Evolutionary conservation across 2,329 filamentous ascomycete genomes (phyloP).

Genomic region (Capronia epimyces): DNA sequence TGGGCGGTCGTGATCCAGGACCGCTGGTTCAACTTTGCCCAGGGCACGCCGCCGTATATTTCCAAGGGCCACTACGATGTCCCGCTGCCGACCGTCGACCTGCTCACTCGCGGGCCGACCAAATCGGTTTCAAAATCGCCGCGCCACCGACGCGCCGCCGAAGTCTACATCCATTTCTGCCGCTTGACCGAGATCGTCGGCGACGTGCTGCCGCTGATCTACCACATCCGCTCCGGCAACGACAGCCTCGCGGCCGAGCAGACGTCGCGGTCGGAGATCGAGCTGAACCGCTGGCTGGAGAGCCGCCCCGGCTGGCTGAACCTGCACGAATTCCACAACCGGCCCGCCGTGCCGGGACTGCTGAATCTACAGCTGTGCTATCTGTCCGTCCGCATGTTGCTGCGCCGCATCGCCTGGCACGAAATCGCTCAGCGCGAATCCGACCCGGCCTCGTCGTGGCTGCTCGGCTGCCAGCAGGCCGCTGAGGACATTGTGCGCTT

Average conservation of each 20-base stretch:
- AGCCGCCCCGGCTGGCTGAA: conserved; percentile 42
- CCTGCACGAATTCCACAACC: conserved; percentile 32
- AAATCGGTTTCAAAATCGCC: conserved; percentile 37
- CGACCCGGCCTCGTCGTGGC: conserved; percentile 27
- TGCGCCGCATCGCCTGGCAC: conserved; percentile 44
- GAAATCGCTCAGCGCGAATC: conserved; percentile 32
- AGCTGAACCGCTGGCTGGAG: conserved; percentile 44
- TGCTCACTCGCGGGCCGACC: conserved; percentile 36
- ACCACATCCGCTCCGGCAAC: conserved; percentile 41
- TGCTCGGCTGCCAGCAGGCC: conserved; percentile 20
- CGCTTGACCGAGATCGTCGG: conserved; percentile 45
- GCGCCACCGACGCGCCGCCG: conserved; percentile 43
- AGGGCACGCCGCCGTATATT: conserved; percentile 52
- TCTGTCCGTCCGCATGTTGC: conserved; percentile 44
- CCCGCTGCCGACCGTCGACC: conserved; percentile 46
- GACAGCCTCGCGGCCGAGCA: conserved; percentile 43
- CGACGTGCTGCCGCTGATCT: conserved; percentile 43
- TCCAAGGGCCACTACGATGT: conserved; percentile 52
- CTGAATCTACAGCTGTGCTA: conserved; percentile 44
- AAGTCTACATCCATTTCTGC: conserved; percentile 51
- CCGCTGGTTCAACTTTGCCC: conserved; percentile 53
- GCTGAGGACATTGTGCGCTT: conserved; percentile 24
- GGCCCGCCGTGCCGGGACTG: conserved; percentile 38
- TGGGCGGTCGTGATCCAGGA: conserved; percentile 56
- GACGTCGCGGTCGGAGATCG: conserved; percentile 42